Percentiles rank a stretch among this genome's conserved stretches.
Evolutionary conservation across 257 asterid species (phyloP).

Genomic region (Forsythia suspensa): DNA sequence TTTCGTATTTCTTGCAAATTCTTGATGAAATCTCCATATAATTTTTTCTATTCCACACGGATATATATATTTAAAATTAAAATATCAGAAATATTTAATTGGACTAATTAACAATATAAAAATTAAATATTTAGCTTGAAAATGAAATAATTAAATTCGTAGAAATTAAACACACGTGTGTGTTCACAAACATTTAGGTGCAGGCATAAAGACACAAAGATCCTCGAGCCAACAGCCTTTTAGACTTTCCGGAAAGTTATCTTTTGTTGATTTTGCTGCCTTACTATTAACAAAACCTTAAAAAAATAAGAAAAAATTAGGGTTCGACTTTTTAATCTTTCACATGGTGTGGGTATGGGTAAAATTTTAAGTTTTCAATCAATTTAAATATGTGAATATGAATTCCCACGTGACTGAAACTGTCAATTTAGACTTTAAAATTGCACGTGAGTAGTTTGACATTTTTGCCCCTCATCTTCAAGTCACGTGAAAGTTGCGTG

Average conservation of each 20-base stretch:
- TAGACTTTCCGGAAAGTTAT: constrained; percentile 8
- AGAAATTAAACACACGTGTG: background rate
- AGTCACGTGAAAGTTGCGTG: too few species aligned
- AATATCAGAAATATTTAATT: background rate
- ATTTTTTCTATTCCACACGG: background rate
- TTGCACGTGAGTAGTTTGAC: too few species aligned
- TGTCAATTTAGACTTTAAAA: too few species aligned
- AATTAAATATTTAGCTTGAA: background rate
- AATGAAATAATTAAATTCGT: background rate
- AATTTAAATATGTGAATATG: too few species aligned
- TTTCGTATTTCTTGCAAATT: background rate
- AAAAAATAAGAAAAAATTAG: background rate
- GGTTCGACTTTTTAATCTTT: too few species aligned
- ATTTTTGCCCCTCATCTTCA: too few species aligned
- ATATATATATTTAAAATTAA: background rate
- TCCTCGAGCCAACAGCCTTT: constrained; percentile 12
- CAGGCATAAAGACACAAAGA: background rate
- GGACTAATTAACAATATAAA: background rate
- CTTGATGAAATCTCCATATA: background rate
- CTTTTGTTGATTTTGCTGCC: constrained; percentile 15
- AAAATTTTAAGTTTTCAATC: too few species aligned
- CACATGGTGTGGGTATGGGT: too few species aligned
- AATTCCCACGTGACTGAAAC: too few species aligned
- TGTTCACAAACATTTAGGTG: background rate
- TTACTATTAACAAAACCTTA: background rate